Evolutionary conservation across 2,329 filamentous ascomycete species (phyloP).

Genomic region (Cryphonectria carpinicola): DNA sequence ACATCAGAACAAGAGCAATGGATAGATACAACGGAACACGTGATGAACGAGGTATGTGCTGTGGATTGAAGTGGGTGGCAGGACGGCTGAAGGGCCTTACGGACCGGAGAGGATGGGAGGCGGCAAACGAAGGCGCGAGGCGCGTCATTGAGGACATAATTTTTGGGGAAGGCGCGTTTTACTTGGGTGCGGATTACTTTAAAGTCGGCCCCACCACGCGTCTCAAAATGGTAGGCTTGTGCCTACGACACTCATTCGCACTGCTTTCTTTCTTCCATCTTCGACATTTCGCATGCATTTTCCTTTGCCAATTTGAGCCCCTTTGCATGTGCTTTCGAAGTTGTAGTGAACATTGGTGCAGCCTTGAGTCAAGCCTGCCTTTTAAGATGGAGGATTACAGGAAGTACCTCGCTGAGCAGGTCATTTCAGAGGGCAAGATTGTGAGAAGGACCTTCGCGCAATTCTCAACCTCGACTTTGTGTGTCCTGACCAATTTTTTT

Average conservation of each 20-base stretch:
- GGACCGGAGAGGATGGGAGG: not conserved
- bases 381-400: conserved; percentile 63
- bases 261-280: conserved; percentile 1
- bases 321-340: not conserved
- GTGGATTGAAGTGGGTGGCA: not conserved
- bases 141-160: conserved; percentile 17
- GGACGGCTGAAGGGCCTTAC: not conserved
- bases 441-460: conserved; percentile 50
- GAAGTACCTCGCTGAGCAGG: conserved; percentile 73
- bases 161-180: conserved; percentile 20
- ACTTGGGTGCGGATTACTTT: conserved; percentile 6
- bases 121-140: conserved; percentile 3
- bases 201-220: conserved; percentile 20
- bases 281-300: not conserved
- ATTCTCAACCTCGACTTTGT: not conserved
- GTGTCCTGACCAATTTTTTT: conserved; percentile 16
- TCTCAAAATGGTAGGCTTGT: not conserved
- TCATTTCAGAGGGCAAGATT: conserved; percentile 75
- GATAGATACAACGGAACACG: not conserved
- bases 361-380: not conserved
- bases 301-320: not conserved
- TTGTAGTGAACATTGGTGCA: not conserved
- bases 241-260: not conserved
- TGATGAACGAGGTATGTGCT: not conserved
- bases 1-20: not conserved